These are phyloP conservation scores for Agastache rugosa DNA, from an alignment of 257 asterid genomes.

Conservation along the genomic window DNA sequence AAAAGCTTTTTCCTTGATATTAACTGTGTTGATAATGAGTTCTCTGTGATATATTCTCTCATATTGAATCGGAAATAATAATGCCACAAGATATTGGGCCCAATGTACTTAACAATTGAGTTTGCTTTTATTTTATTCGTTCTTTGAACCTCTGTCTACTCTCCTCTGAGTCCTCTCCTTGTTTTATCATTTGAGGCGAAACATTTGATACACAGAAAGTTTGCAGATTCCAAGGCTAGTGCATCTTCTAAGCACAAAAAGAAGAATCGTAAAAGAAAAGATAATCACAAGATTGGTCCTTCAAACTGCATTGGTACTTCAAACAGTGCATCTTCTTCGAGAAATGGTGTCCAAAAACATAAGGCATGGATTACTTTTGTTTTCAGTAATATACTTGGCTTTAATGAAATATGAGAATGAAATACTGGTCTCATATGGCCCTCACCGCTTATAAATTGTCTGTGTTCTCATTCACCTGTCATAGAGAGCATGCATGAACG, in stretches of 20 bases:
- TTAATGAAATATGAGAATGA: not conserved
- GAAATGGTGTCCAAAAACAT: slow-evolving; percentile 47
- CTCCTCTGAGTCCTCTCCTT: not conserved
- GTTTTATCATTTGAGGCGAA: slow-evolving; percentile 11
- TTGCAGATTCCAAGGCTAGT: slow-evolving; percentile 66
- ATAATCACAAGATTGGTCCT: slow-evolving; percentile 55
- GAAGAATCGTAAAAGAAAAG: slow-evolving; percentile 89
- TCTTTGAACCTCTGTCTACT: not conserved
- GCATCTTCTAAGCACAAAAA: slow-evolving; percentile 71
- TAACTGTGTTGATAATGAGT: slow-evolving; percentile 6
- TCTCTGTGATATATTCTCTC: not conserved
- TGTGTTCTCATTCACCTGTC: slow-evolving; percentile 18
- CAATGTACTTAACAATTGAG: not conserved
- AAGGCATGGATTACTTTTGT: slow-evolving; percentile 39
- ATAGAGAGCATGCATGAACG: slow-evolving; percentile 21
- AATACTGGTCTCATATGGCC: slow-evolving; percentile 14
- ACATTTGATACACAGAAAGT: slow-evolving; percentile 15
- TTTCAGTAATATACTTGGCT: slow-evolving; percentile 20
- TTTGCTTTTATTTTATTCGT: slow-evolving; percentile 19
- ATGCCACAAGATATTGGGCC: not conserved
- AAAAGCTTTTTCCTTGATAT: slow-evolving; percentile 8
- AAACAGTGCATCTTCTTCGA: slow-evolving; percentile 47
- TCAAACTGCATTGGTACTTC: slow-evolving; percentile 52
- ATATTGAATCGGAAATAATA: not conserved
- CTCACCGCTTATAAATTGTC: slow-evolving; percentile 21